Conservation (phyloP, 202 grass and related monocot genomes). For the Panicum hallii region DNA sequence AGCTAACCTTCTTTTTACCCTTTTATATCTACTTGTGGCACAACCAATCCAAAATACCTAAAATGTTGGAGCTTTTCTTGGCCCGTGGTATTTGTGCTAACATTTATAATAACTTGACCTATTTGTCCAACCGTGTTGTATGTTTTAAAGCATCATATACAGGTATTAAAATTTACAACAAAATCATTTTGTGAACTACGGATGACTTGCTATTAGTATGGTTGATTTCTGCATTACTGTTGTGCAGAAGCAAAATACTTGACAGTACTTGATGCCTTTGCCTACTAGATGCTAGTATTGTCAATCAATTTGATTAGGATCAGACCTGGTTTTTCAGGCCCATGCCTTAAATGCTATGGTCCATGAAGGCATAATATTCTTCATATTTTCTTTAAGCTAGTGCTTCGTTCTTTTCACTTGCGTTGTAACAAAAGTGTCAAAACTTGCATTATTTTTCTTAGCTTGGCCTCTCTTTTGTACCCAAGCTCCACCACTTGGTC, state of each 20-base stretch:
- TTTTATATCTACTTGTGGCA: conserved; percentile 12
- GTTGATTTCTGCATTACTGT: conserved; percentile 17
- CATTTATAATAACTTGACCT: background rate
- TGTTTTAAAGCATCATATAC: background rate
- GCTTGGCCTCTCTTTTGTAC: background rate
- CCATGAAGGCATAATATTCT: background rate
- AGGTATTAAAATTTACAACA: background rate
- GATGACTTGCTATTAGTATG: conserved; percentile 21
- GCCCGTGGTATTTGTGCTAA: background rate
- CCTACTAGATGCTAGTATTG: background rate
- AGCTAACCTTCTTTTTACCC: background rate
- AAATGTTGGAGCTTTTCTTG: background rate
- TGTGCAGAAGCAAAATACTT: background rate
- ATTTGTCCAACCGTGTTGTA: background rate
- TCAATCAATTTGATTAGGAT: background rate
- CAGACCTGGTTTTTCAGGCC: background rate
- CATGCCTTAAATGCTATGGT: conserved; percentile 10
- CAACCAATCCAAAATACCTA: background rate
- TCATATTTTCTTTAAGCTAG: background rate
- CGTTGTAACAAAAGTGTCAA: background rate
- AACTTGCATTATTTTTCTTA: conserved; percentile 14
- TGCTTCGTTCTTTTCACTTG: background rate
- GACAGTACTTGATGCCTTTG: background rate
- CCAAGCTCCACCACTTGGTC: background rate
- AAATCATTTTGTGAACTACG: conserved; percentile 17